Conservation (phyloP, 1,139 yeast genomes). For the Oligophagozyma castellii region DNA sequence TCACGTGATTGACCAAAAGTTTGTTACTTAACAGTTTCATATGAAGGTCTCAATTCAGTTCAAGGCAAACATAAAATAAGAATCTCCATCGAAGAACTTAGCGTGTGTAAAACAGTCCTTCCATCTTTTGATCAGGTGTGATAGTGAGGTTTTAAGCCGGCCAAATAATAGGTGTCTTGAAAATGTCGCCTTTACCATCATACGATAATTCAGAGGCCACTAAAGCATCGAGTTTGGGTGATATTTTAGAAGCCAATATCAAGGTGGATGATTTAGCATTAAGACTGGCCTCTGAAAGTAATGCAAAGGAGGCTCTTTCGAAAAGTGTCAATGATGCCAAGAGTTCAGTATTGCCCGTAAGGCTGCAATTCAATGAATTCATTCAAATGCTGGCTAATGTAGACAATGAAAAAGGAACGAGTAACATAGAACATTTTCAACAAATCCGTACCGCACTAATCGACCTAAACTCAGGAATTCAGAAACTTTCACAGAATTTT, state of each 20-base stretch:
- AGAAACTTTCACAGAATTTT: constrained; percentile 15
- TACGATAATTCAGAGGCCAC: too few relatives aligned
- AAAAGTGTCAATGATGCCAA: constrained; percentile 8
- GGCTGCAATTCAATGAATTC: constrained; percentile 19
- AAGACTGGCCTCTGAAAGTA: constrained; percentile 7
- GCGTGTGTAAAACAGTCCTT: too few relatives aligned
- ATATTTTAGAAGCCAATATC: constrained; percentile 5
- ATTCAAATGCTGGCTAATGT: constrained; percentile 15
- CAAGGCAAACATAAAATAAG: too few relatives aligned
- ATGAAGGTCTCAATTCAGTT: too few relatives aligned
- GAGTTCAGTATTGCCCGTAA: constrained; percentile 16
- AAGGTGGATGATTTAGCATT: constrained; percentile 12
- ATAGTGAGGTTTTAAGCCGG: too few relatives aligned
- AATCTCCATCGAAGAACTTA: too few relatives aligned
- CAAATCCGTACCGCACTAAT: constrained; percentile 12
- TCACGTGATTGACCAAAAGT: too few relatives aligned
- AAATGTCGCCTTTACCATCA: too few relatives aligned
- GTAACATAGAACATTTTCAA: constrained; percentile 11
- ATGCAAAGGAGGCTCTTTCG: constrained; percentile 6
- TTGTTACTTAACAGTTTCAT: too few relatives aligned
- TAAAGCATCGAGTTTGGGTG: constrained; percentile 3
- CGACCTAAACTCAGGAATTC: constrained; percentile 13
- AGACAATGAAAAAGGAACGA: constrained; percentile 7
- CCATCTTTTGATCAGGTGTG: too few relatives aligned
- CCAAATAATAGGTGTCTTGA: too few relatives aligned